phyloP scores from a whole-genome alignment of 2,329 filamentous ascomycete species.

The Rhexocercosporidium sp. region DNA sequence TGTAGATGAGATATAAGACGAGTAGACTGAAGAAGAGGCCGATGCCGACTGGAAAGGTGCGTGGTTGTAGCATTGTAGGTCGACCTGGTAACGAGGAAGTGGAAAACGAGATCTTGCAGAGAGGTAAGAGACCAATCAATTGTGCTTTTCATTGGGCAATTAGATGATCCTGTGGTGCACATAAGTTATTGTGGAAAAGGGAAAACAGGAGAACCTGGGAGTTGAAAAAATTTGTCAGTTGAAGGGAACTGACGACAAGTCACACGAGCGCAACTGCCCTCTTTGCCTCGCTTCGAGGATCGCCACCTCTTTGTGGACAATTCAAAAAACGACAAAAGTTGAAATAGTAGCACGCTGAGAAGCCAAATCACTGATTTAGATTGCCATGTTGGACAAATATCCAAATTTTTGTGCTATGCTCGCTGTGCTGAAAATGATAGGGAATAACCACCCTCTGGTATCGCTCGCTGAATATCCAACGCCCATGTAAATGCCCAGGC shows the following conservation, averaged over 20 bases:
- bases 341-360: neutral
- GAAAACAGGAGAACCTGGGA: neutral
- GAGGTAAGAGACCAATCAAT: too few species aligned
- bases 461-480: neutral
- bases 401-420: neutral
- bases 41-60: conserved; percentile 4
- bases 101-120: neutral
- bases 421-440: neutral
- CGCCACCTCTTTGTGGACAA: neutral
- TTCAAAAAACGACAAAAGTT: neutral
- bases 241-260: neutral
- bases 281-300: neutral
- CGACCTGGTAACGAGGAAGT: neutral
- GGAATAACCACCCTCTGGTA: neutral
- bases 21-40: neutral
- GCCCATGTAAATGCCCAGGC: neutral
- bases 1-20: neutral
- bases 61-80: neutral
- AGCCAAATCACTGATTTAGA: neutral
- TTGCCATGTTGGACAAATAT: neutral
- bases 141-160: too few species aligned
- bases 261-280: neutral
- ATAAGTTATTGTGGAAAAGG: neutral
- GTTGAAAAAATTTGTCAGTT: neutral
- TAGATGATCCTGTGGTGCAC: neutral